Conservation (phyloP, 768 basidiomycete genomes). For the Cystofilobasidium capitatum region DNA sequence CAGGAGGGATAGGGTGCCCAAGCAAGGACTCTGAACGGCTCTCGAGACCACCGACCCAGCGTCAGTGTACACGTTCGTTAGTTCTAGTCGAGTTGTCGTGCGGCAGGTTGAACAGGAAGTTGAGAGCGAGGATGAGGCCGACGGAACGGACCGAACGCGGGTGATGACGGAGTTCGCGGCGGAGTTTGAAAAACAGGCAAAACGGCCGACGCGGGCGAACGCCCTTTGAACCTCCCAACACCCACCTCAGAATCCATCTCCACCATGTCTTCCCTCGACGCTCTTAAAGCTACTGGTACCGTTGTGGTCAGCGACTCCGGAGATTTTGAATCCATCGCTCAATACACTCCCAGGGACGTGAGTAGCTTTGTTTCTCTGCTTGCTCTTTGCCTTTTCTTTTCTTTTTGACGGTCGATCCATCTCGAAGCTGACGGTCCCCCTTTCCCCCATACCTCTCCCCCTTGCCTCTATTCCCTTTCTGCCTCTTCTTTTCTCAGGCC, state of each 20-base stretch:
- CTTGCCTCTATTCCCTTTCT: conserved; percentile 8
- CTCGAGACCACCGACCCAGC: neutral
- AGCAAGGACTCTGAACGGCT: too few relatives aligned
- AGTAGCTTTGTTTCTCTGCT: neutral
- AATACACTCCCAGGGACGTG: conserved; percentile 26
- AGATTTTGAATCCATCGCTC: conserved; percentile 26
- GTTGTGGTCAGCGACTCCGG: conserved; percentile 92
- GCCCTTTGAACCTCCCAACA: too few relatives aligned
- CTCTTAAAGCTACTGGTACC: conserved; percentile 83
- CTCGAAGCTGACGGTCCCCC: conserved; percentile 4
- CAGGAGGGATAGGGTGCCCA: too few relatives aligned
- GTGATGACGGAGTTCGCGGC: too few relatives aligned
- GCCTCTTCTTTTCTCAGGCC: conserved; percentile 48
- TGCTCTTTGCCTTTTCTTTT: neutral
- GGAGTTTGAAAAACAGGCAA: too few relatives aligned
- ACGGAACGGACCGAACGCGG: too few relatives aligned
- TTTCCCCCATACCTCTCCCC: neutral
- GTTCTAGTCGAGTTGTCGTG: too few relatives aligned
- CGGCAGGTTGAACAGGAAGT: too few relatives aligned
- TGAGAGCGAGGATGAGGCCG: too few relatives aligned
- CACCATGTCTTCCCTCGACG: conserved; percentile 41
- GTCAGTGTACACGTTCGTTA: too few relatives aligned
- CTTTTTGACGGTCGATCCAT: neutral
- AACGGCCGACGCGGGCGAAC: too few relatives aligned
- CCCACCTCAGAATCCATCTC: too few relatives aligned